A percentile compares a stretch with the other conserved stretches of the same genome.
Evolutionary conservation across 371 early-diverging fungal species (phyloP).

Genomic region (Rhizopus sp.): DNA sequence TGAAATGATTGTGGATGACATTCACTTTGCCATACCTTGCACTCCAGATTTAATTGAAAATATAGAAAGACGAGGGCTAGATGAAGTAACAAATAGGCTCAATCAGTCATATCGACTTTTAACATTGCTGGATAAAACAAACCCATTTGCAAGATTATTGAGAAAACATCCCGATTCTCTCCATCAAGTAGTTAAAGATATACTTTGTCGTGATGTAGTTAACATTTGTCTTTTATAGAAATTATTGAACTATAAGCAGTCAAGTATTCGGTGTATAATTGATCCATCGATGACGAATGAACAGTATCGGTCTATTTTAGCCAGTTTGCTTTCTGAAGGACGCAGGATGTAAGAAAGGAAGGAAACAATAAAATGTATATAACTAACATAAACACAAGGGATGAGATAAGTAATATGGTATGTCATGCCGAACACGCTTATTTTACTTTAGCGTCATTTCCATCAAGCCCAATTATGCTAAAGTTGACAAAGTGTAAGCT

Average conservation of each 20-base stretch:
- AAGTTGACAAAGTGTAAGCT: conserved; percentile 14
- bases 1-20: conserved; percentile 21
- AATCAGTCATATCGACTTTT: conserved; percentile 10
- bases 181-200: neutral
- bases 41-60: conserved; percentile 1
- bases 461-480: conserved; percentile 19
- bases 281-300: conserved; percentile 7
- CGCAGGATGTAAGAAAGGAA: conserved; percentile 10
- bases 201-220: neutral
- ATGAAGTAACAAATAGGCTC: conserved; percentile 16
- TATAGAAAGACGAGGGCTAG: conserved; percentile 19
- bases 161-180: neutral
- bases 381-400: neutral
- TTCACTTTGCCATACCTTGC: conserved; percentile 20
- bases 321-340: conserved; percentile 19
- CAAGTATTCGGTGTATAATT: conserved; percentile 9
- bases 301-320: conserved; percentile 15
- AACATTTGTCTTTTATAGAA: neutral
- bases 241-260: conserved; percentile 4
- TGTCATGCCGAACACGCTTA: conserved; percentile 17
- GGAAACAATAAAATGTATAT: no score
- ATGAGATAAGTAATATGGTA: conserved; percentile 12
- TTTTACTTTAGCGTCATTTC: conserved; percentile 20
- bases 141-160: conserved; percentile 15
- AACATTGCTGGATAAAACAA: conserved; percentile 10